phyloP scores from a whole-genome alignment of 1,284 basidiomycete genomes.

The Pascua guehoae region DNA sequence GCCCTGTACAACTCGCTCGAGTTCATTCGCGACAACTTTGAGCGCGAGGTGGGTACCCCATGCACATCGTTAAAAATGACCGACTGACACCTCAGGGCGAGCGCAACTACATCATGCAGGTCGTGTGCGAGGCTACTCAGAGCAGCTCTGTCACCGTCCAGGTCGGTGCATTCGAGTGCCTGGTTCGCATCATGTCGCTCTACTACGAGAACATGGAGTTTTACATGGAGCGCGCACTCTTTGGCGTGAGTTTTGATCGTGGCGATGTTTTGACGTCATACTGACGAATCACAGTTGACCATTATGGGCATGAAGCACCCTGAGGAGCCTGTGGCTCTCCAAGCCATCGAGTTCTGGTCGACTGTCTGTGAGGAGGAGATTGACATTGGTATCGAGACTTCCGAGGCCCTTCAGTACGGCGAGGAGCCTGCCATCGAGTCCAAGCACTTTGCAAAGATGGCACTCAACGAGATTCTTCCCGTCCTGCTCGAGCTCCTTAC shows the following conservation, averaged over 20 bases:
- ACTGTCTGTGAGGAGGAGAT: constrained; percentile 98
- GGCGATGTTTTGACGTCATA: constrained; percentile 2
- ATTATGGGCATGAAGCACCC: constrained; percentile 97
- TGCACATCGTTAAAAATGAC: no score
- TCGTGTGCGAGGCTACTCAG: constrained; percentile 98
- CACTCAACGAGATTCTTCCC: constrained; percentile 89
- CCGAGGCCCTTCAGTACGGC: constrained; percentile 88
- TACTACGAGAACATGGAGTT: constrained; percentile 99
- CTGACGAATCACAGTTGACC: constrained; percentile 64
- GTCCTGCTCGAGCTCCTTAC: constrained; percentile 85
- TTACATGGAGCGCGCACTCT: constrained; percentile 99
- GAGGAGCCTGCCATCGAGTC: constrained; percentile 85
- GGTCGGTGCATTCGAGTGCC: constrained; percentile 88
- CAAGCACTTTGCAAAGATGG: constrained; percentile 88
- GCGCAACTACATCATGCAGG: constrained; percentile 99
- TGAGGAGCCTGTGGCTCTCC: constrained; percentile 87
- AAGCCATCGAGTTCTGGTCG: constrained; percentile 99
- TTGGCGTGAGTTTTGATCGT: constrained; percentile 65
- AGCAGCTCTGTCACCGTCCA: constrained; percentile 73
- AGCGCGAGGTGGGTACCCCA: constrained; percentile 80
- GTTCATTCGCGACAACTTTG: constrained; percentile 97
- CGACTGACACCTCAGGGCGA: constrained; percentile 65
- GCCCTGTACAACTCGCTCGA: constrained; percentile 94
- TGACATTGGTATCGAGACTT: constrained; percentile 84
- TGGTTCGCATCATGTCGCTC: constrained; percentile 94